Evolutionary conservation across 73 alveolate species (phyloP), one percentile per base, ranked within the genome.

Genomic region (Urostyla sp.): DNA sequence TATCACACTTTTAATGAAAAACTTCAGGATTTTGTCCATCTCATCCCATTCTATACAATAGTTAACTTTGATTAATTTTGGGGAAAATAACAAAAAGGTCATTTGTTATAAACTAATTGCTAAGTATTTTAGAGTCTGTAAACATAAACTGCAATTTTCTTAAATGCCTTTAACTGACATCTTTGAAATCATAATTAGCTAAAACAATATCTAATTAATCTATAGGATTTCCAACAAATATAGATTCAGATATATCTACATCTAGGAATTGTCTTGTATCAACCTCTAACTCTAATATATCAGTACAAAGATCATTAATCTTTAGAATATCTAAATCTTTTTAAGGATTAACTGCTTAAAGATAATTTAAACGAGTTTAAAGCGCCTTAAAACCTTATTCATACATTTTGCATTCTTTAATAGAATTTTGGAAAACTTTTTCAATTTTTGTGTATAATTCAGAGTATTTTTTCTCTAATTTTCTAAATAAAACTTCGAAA

Each of bases 1-100:
- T 66, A 23, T 75, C 92, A 67, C 96, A 89, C 15, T 36, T 38
- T 30, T 46, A 56, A 28, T 84, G 92, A 61, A 89, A 89, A 34
- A 73, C 26, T n/a, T 57, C 73, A 0, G 77, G 84, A 35, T 75
- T 50, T 55, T 72, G 40, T 23, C 88, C 92, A 43, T 84, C 92
- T 56, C 73, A 24, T 20, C 78, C 43, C 77, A 74, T 73, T 74
- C 87, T 69, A 57, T 67, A 84, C 38, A 84, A 32, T 27, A 82
- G 85, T 46, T 72, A 77, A 0, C 88, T 85, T 30, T 82, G 57
- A 59, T 88, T 79, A 36, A 88, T 88, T 57, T 54, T 80, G 28
- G 95, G 95, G 72, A 88, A 81, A 32, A 88, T 81, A 5, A 45
- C 49, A 24, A 8, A 69, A 13, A 69, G 30, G 1, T 69, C 83